phyloP scores from a whole-genome alignment of 495 filamentous ascomycete genomes.

The Penicillium malachiteum region DNA sequence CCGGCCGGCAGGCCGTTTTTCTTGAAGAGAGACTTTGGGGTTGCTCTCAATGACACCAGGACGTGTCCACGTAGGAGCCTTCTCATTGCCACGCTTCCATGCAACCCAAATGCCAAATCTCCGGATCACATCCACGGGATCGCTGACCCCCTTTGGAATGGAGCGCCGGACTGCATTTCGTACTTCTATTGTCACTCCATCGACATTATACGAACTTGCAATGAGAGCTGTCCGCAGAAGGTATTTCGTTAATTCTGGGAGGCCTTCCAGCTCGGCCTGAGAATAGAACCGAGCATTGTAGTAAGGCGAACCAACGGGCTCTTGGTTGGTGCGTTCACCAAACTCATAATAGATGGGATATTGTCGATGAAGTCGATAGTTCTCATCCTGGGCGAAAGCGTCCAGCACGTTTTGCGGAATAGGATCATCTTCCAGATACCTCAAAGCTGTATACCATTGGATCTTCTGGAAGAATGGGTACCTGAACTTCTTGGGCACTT shows the following conservation, averaged over 20 bases:
- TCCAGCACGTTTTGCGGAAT: constrained; percentile 58
- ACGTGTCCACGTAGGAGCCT: constrained; percentile 64
- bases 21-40: constrained; percentile 39
- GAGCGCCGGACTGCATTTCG: constrained; percentile 61
- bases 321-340: constrained; percentile 52
- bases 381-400: constrained; percentile 54
- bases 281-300: constrained; percentile 67
- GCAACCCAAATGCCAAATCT: constrained; percentile 69
- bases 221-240: constrained; percentile 69
- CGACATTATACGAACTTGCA: constrained; percentile 59
- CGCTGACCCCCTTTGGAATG: constrained; percentile 62
- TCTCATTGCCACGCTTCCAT: constrained; percentile 73
- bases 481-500: constrained; percentile 65
- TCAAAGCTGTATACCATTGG: constrained; percentile 68
- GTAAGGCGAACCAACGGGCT: constrained; percentile 41
- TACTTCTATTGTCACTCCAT: constrained; percentile 55
- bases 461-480: constrained; percentile 76
- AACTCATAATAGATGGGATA: constrained; percentile 60
- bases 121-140: constrained; percentile 60
- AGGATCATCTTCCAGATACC: constrained; percentile 67
- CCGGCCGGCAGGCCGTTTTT: constrained; percentile 44
- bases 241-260: constrained; percentile 62
- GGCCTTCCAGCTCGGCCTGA: constrained; percentile 65
- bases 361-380: constrained; percentile 51
- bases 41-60: constrained; percentile 48